Conservation (phyloP, 164 flowering plant species). For the Malania oleifera region DNA sequence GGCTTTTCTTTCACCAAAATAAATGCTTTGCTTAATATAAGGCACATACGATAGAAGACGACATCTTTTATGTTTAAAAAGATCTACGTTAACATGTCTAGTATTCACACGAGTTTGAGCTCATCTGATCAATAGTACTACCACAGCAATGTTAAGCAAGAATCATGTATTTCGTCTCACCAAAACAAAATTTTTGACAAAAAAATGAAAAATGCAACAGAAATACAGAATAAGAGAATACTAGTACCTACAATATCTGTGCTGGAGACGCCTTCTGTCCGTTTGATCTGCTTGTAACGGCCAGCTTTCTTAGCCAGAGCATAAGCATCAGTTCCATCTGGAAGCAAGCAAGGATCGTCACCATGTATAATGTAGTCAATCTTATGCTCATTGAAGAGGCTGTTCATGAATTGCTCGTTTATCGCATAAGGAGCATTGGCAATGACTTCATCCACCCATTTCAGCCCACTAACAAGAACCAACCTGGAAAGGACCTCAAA, state of each 20-base stretch:
- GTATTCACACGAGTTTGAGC: too few species aligned
- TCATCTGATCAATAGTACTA: too few species aligned
- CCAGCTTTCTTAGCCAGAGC: slow-evolving; percentile 63
- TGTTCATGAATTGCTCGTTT: slow-evolving; percentile 67
- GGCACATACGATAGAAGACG: too few species aligned
- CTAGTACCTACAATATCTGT: slow-evolving; percentile 68
- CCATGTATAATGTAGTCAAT: slow-evolving; percentile 67
- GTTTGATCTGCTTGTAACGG: slow-evolving; percentile 66
- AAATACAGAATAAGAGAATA: slow-evolving; percentile 5
- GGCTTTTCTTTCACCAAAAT: too few species aligned
- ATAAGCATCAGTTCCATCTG: slow-evolving; percentile 68
- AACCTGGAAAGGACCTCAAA: slow-evolving; percentile 38
- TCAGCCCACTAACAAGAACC: slow-evolving; percentile 74
- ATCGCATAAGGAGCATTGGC: slow-evolving; percentile 68
- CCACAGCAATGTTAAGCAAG: too few species aligned
- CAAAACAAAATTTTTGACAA: too few species aligned
- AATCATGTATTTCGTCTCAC: not conserved
- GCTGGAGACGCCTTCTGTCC: slow-evolving; percentile 70
- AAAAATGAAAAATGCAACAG: too few species aligned
- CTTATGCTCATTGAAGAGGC: slow-evolving; percentile 63
- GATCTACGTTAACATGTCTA: too few species aligned
- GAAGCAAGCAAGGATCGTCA: slow-evolving; percentile 67
- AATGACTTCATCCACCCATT: slow-evolving; percentile 90
- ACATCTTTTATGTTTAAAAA: too few species aligned
- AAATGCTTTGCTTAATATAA: too few species aligned